Conservation (phyloP, 2,329 filamentous ascomycete genomes). For the Tolypocladium inflatum region DNA sequence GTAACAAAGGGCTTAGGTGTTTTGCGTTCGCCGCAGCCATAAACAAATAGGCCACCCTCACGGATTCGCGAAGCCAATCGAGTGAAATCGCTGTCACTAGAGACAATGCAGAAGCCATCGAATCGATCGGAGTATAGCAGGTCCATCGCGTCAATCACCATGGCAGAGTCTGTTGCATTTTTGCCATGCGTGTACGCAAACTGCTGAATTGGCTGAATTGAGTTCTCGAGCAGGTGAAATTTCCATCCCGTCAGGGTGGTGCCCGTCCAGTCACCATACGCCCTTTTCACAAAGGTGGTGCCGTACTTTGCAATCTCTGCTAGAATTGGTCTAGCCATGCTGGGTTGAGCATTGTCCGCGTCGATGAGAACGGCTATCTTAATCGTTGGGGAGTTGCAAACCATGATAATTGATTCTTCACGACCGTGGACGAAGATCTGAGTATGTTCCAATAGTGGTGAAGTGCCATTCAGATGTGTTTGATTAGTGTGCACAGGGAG, state of each 20-base stretch:
- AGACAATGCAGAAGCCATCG: constrained; percentile 23
- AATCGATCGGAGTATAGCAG: constrained; percentile 21
- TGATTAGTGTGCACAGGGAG: no score
- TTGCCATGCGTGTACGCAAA: constrained; percentile 25
- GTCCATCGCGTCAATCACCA: constrained; percentile 29
- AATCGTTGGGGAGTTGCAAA: neutral
- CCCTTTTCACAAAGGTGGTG: constrained; percentile 17
- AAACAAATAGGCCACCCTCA: constrained; percentile 19
- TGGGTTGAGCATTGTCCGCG: constrained; percentile 18
- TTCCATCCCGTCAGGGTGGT: constrained; percentile 18
- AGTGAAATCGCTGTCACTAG: constrained; percentile 26
- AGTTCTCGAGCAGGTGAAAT: constrained; percentile 16
- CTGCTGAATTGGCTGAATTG: constrained; percentile 25
- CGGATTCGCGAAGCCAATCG: constrained; percentile 23
- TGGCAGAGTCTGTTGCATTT: constrained; percentile 23
- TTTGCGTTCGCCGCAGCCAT: constrained; percentile 22
- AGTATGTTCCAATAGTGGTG: no score
- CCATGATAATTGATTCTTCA: no score
- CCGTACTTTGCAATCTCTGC: constrained; percentile 23
- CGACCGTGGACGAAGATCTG: no score
- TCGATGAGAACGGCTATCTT: constrained; percentile 24
- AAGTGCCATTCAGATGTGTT: no score
- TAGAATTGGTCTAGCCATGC: constrained; percentile 11
- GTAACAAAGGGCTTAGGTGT: constrained; percentile 21
- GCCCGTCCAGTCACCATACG: constrained; percentile 25